Percentiles rank a stretch among this genome's conserved stretches.
phyloP scores from a whole-genome alignment of 75 land plant genomes.

The Cunninghamia lanceolata region DNA sequence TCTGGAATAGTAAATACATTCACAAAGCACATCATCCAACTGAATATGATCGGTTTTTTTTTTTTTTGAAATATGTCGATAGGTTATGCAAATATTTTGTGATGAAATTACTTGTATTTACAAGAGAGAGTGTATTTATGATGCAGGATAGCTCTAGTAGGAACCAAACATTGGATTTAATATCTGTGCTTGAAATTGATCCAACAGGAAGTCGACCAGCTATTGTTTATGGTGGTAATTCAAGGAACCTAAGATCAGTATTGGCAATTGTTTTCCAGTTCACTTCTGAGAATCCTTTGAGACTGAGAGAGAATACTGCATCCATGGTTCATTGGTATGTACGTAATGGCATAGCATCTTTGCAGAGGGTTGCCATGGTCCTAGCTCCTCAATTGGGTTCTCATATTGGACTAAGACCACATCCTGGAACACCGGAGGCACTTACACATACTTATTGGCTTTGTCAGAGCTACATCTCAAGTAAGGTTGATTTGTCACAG shows the following conservation, averaged over 20 bases:
- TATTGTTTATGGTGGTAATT: slow-evolving; percentile 21
- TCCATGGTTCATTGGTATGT: slow-evolving; percentile 85
- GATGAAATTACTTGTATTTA: neutral
- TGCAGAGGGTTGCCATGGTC: slow-evolving; percentile 82
- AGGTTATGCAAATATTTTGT: neutral
- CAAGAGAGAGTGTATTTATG: neutral
- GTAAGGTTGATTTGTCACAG: neutral
- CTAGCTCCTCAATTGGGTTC: slow-evolving; percentile 55
- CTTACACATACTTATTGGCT: slow-evolving; percentile 79
- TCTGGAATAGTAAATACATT: slow-evolving; percentile 35
- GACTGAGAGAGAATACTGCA: slow-evolving; percentile 63
- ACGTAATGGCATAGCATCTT: slow-evolving; percentile 69
- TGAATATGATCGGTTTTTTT: neutral
- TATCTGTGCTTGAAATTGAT: slow-evolving; percentile 79
- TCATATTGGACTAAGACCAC: slow-evolving; percentile 25
- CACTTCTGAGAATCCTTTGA: slow-evolving; percentile 67
- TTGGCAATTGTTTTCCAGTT: slow-evolving; percentile 86
- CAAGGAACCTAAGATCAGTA: slow-evolving; percentile 54
- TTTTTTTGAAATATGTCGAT: neutral
- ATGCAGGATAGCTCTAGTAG: slow-evolving; percentile 63
- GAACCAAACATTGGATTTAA: slow-evolving; percentile 77
- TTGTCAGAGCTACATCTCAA: slow-evolving; percentile 66
- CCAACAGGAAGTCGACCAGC: slow-evolving; percentile 34
- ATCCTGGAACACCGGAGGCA: slow-evolving; percentile 65
- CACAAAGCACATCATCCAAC: neutral